A percentile compares a stretch with the other conserved stretches of the same genome.
Conservation (phyloP, 2,329 filamentous ascomycete genomes). For the Penicillium sp. region DNA sequence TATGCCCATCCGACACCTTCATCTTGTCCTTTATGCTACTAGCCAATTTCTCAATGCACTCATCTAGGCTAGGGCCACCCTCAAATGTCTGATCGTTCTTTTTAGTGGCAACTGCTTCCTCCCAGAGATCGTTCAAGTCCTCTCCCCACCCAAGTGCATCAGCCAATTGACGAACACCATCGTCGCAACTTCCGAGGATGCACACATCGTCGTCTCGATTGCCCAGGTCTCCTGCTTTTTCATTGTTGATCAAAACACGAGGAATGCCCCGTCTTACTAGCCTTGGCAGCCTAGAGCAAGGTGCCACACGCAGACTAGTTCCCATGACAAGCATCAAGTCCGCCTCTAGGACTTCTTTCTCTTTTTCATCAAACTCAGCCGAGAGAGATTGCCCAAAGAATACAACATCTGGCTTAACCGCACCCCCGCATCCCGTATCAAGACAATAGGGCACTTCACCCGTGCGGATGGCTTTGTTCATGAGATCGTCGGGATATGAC, state of each 20-base stretch:
- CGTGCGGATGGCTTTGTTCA: conserved; percentile 63
- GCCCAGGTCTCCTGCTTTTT: conserved; percentile 73
- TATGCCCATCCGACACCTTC: conserved; percentile 39
- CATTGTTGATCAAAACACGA: conserved; percentile 75
- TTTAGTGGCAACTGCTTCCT: conserved; percentile 56
- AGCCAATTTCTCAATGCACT: conserved; percentile 51
- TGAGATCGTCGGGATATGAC: conserved; percentile 63
- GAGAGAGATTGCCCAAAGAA: conserved; percentile 75
- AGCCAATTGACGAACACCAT: conserved; percentile 68
- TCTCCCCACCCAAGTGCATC: conserved; percentile 73
- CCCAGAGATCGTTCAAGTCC: conserved; percentile 72
- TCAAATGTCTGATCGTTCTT: conserved; percentile 43
- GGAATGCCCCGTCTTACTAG: conserved; percentile 58
- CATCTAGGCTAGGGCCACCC: conserved; percentile 47
- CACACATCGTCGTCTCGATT: conserved; percentile 70
- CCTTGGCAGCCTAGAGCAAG: conserved; percentile 72
- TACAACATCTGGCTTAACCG: conserved; percentile 83
- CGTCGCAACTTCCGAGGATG: conserved; percentile 71
- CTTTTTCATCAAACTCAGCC: conserved; percentile 55
- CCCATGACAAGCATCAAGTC: conserved; percentile 75
- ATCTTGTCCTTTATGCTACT: conserved; percentile 48
- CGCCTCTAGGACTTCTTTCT: conserved; percentile 51
- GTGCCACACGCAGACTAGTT: conserved; percentile 75
- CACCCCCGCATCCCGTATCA: conserved; percentile 58
- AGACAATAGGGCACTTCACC: conserved; percentile 66